Percentiles rank a stretch among this genome's conserved stretches.
Conservation (phyloP, 108 stramenopile genomes). For the Fistulifera solaris region DNA sequence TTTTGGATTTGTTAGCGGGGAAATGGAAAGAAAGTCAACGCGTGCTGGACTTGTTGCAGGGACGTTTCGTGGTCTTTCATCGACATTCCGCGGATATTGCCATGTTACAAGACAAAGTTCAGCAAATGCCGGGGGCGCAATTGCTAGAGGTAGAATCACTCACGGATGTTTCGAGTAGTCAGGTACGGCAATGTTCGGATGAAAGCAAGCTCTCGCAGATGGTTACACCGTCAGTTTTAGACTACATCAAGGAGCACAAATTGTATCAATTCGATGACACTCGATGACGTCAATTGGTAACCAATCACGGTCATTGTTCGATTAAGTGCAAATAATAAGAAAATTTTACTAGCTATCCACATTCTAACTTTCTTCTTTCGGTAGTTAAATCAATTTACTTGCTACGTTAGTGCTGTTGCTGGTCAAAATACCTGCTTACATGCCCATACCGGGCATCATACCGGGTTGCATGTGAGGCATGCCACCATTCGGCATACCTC, state of each 20-base stretch:
- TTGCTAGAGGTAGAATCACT: constrained; percentile 37
- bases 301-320: too few relatives aligned
- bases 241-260: constrained; percentile 43
- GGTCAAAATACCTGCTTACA: too few relatives aligned
- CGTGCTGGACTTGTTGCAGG: constrained; percentile 44
- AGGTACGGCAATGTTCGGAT: constrained; percentile 28
- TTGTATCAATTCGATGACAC: constrained; percentile 24
- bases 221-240: constrained; percentile 36
- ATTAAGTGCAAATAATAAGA: too few relatives aligned
- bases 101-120: constrained; percentile 3
- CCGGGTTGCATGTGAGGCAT: constrained; percentile 11
- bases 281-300: too few relatives aligned
- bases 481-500: constrained; percentile 42
- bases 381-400: too few relatives aligned
- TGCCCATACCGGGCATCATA: constrained; percentile 20
- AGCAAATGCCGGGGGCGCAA: constrained; percentile 11
- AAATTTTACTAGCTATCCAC: too few relatives aligned
- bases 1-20: constrained; percentile 59
- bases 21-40: constrained; percentile 72
- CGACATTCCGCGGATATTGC: constrained; percentile 11
- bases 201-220: constrained; percentile 20
- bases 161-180: constrained; percentile 45
- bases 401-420: too few relatives aligned
- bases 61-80: constrained; percentile 62
- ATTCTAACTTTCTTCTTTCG: too few relatives aligned